Evolutionary conservation across 164 flowering plant genomes (phyloP), one percentile per base, ranked within the genome.

Genomic region (Magnolia sinica): DNA sequence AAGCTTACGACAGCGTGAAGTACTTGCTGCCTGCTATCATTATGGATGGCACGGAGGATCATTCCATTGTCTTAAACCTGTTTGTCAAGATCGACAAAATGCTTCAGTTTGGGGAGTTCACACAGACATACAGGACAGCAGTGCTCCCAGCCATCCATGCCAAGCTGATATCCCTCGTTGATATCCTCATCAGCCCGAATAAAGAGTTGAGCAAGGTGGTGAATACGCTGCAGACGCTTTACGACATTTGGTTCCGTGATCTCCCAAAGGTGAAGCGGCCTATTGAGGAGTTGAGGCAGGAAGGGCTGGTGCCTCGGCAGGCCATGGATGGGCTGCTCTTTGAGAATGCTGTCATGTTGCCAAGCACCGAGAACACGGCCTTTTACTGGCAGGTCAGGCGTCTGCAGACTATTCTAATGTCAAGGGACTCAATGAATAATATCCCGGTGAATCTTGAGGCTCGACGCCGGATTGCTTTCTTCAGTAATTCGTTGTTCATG

Each of bases 401-500:
- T 23, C 64, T 96, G 81, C 82, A 86, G 66, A 89, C 91, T 1
- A 87, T 96, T 74, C 89, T 96, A 50, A 85, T 86, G 51, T 90
- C 97, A n/a, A 83, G 89, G 69, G 99, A 96, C 69, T 85, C 96
- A 7, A 90, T 91, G 95, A 88, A 89, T 74, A 86, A 88, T 68
- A 87, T 96, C 68, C 99, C 99, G 3, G 71, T 18, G 10, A 96
- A 91, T 82, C 73, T 87, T 13, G 99, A 94, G 84, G 99, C 99
- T 4, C 83, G 97, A 50, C 79, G 93, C 19, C 87, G 98, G 1
- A 82, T 96, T 75, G 91, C 99, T 7, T 96, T 94, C 82, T 96
- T 94, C 77, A 91, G 92, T 75, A 96, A 96, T 77, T 96, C 98
- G 1, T 82, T 96, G 27, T 96, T 96, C 79, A 96, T 96, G 99